Evolutionary conservation across 2,329 filamentous ascomycete species (phyloP).

Genomic region (Nemania sp.): DNA sequence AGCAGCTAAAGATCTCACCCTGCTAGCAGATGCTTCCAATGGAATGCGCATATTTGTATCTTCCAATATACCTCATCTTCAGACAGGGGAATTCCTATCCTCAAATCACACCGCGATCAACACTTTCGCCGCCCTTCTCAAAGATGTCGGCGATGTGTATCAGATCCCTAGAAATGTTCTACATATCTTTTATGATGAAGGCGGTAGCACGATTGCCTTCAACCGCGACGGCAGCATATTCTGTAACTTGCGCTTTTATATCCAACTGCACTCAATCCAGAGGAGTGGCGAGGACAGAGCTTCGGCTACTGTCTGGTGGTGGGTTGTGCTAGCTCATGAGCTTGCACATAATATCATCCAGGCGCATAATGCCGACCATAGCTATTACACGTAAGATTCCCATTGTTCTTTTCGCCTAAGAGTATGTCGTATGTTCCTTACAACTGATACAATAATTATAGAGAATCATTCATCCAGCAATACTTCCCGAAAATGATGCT

Average conservation of each 20-base stretch:
- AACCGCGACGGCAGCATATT: slow-evolving; percentile 89
- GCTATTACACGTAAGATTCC: slow-evolving; percentile 77
- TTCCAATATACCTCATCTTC: slow-evolving; percentile 60
- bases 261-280: slow-evolving; percentile 76
- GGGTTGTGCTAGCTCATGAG: slow-evolving; percentile 95
- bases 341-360: slow-evolving; percentile 91
- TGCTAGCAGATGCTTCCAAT: slow-evolving; percentile 75
- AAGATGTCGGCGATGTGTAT: slow-evolving; percentile 79
- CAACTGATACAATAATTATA: slow-evolving; percentile 47
- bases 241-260: slow-evolving; percentile 91
- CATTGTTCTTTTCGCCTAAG: background rate
- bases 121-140: slow-evolving; percentile 75
- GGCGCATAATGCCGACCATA: slow-evolving; percentile 82
- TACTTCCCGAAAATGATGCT: slow-evolving; percentile 79
- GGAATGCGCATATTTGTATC: slow-evolving; percentile 80
- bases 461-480: slow-evolving; percentile 80
- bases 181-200: slow-evolving; percentile 88
- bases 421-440: background rate
- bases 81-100: slow-evolving; percentile 69
- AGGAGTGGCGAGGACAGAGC: slow-evolving; percentile 64
- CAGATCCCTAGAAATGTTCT: slow-evolving; percentile 74
- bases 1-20: slow-evolving; percentile 78
- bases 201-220: slow-evolving; percentile 88
- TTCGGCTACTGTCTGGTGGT: slow-evolving; percentile 88
- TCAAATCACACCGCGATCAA: slow-evolving; percentile 73